phyloP scores from a whole-genome alignment of 2,329 filamentous ascomycete genomes.

The Aphanocladium album region DNA sequence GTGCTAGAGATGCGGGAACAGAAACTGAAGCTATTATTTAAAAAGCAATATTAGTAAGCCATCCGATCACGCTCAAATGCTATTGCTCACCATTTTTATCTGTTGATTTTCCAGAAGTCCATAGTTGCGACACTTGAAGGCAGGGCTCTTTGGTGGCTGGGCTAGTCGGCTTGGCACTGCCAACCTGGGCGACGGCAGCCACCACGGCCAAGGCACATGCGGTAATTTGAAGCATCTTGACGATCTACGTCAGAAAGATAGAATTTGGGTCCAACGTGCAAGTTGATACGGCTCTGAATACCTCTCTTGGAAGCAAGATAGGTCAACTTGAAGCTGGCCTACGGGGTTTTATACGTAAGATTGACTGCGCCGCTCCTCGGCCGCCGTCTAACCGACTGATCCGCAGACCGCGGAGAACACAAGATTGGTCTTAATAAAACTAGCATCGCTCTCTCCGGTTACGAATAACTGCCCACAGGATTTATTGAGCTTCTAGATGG shows the following conservation, averaged over 20 bases:
- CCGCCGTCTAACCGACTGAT: background rate
- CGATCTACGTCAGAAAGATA: background rate
- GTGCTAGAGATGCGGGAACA: slow-evolving; percentile 30
- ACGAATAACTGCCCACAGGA: background rate
- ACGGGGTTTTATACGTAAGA: background rate
- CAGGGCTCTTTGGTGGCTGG: background rate
- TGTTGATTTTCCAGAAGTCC: background rate
- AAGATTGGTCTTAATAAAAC: background rate
- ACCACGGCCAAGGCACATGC: background rate
- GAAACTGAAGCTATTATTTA: background rate
- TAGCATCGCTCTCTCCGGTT: background rate
- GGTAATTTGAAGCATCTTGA: background rate
- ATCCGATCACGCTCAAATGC: background rate
- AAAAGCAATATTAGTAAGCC: background rate
- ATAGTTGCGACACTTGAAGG: background rate
- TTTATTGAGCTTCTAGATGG: background rate
- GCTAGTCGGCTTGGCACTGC: background rate
- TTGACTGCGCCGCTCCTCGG: background rate
- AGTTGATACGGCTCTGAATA: background rate
- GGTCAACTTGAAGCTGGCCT: background rate
- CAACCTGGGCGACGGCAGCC: background rate
- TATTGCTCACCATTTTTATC: background rate
- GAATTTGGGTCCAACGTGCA: background rate
- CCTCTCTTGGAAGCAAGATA: background rate
- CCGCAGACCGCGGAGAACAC: background rate